Evolutionary conservation across 495 filamentous ascomycete genomes (phyloP).

Genomic region (Neurospora sp.): DNA sequence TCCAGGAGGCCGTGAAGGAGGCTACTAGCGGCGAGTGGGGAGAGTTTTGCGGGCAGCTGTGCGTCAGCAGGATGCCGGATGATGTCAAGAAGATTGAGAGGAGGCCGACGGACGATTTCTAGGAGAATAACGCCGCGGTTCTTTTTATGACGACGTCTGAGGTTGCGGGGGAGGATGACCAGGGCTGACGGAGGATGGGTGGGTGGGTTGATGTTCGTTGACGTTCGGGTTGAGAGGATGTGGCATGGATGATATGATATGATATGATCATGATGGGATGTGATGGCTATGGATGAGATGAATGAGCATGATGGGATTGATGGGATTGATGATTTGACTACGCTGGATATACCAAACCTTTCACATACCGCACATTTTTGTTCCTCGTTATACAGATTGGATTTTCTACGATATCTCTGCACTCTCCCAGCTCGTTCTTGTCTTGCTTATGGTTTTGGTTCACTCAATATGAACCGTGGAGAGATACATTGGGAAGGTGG

Average conservation of each 20-base stretch:
- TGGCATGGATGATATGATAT: neutral
- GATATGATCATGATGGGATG: neutral
- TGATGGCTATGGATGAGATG: neutral
- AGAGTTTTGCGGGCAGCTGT: constrained; percentile 40
- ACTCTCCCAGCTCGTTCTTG: neutral
- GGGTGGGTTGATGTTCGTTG: neutral
- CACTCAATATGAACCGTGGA: too few relatives aligned
- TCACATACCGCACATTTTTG: neutral
- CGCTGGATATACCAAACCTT: neutral
- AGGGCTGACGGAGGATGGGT: neutral
- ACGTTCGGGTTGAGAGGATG: neutral
- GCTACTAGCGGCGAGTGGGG: constrained; percentile 44
- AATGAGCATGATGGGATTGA: neutral
- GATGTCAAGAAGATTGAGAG: constrained; percentile 38
- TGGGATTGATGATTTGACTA: neutral
- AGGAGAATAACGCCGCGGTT: neutral
- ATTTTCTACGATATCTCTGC: neutral
- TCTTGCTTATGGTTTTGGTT: neutral
- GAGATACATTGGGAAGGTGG: too few relatives aligned
- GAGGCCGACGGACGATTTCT: constrained; percentile 11
- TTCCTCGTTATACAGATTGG: neutral
- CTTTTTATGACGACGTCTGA: neutral
- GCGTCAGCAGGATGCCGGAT: constrained; percentile 44
- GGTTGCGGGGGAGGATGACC: neutral
- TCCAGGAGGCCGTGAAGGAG: constrained; percentile 50